phyloP scores from a whole-genome alignment of 495 filamentous ascomycete genomes.

The Astrothelium macrocarpum region DNA sequence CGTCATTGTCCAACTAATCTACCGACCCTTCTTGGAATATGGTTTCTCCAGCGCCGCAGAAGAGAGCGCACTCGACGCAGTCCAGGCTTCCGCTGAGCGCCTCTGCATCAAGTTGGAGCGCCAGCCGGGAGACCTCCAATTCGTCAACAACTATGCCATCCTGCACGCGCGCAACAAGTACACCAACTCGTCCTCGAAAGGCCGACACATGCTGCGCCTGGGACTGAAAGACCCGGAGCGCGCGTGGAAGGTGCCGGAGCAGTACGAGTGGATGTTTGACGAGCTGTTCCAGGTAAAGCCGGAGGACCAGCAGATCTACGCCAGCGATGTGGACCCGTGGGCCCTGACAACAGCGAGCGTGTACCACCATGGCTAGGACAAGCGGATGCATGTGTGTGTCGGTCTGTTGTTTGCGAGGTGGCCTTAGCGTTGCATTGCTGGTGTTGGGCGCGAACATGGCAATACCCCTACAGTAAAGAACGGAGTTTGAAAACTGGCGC shows the following conservation, averaged over 20 bases:
- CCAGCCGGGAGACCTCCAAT: constrained; percentile 22
- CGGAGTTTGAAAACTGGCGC: too few species aligned
- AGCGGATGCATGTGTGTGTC: neutral
- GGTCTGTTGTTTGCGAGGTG: neutral
- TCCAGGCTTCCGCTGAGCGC: constrained; percentile 16
- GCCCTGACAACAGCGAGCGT: constrained; percentile 11
- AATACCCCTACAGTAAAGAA: too few species aligned
- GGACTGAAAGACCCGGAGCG: constrained; percentile 20
- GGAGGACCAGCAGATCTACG: constrained; percentile 17
- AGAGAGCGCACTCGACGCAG: constrained; percentile 12
- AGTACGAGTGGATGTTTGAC: constrained; percentile 14
- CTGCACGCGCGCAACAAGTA: constrained; percentile 20
- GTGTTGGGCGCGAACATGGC: neutral
- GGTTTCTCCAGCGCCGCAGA: constrained; percentile 9
- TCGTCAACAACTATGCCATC: constrained; percentile 22
- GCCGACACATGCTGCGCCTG: constrained; percentile 23
- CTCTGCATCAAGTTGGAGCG: constrained; percentile 19
- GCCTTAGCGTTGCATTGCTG: neutral
- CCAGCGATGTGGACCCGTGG: constrained; percentile 17
- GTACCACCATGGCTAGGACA: neutral
- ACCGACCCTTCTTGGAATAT: neutral
- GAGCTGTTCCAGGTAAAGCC: constrained; percentile 15
- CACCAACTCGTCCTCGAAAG: constrained; percentile 12
- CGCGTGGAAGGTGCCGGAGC: constrained; percentile 17
- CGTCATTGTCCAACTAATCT: constrained; percentile 1